Conservation (phyloP, 441 rosid species). For the Populus hybrid region DNA sequence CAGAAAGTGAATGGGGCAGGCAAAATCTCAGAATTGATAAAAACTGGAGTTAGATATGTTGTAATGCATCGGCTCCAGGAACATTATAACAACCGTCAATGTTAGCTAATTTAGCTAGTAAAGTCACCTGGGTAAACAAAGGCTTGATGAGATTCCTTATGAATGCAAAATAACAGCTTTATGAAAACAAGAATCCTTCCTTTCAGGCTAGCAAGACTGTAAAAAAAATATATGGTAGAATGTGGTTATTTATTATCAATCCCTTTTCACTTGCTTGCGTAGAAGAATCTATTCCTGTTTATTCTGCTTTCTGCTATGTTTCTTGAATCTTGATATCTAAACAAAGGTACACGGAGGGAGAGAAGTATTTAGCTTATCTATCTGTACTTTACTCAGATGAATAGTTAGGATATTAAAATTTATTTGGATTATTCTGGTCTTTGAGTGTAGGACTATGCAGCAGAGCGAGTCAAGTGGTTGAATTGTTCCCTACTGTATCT, state of each 20-base stretch:
- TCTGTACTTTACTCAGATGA: no score
- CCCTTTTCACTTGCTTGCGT: not conserved
- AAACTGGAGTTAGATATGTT: not conserved
- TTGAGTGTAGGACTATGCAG: slow-evolving; percentile 52
- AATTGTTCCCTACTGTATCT: slow-evolving; percentile 60
- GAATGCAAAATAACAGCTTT: not conserved
- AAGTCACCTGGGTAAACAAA: not conserved
- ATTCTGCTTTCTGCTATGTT: no score
- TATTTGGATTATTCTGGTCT: not conserved
- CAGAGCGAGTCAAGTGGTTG: slow-evolving; percentile 77
- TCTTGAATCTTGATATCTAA: no score
- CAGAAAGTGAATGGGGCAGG: not conserved
- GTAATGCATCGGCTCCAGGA: not conserved
- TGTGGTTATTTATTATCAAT: not conserved
- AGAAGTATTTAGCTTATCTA: no score
- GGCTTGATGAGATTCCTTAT: not conserved
- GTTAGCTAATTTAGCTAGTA: not conserved
- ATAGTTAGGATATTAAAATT: not conserved
- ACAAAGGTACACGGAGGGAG: no score
- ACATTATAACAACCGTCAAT: not conserved
- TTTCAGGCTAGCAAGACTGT: not conserved
- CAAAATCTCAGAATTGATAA: not conserved
- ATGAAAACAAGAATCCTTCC: not conserved
- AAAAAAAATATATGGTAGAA: not conserved
- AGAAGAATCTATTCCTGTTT: not conserved